These are phyloP conservation scores for Phytopythium vexans DNA, from an alignment of 352 stramenopile species.

Conservation along the genomic window DNA sequence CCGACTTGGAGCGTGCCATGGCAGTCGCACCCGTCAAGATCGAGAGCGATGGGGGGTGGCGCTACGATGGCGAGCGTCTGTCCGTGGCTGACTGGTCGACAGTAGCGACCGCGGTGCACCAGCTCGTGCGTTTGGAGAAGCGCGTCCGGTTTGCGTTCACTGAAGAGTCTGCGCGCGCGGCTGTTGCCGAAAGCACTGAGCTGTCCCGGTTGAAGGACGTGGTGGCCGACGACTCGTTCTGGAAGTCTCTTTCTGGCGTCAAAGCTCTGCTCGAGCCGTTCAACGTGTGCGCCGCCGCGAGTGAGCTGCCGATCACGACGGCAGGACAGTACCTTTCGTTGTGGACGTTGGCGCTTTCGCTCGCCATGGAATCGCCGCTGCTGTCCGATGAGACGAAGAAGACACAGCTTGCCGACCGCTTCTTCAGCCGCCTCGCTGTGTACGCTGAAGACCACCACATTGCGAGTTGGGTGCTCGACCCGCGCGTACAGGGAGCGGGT, in stretches of 20 bases:
- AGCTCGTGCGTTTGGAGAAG: slow-evolving; percentile 11
- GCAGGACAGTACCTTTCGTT: slow-evolving; percentile 27
- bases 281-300: slow-evolving; percentile 23
- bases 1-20: slow-evolving; percentile 1
- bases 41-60: no score
- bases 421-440: slow-evolving; percentile 21
- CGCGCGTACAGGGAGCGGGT: slow-evolving; percentile 30
- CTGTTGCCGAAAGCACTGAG: background rate
- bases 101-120: slow-evolving; percentile 19
- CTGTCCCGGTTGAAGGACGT: slow-evolving; percentile 14
- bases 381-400: slow-evolving; percentile 13
- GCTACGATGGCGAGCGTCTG: no score
- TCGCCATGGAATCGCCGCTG: slow-evolving; percentile 21
- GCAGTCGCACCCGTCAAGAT: background rate
- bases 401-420: slow-evolving; percentile 13
- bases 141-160: slow-evolving; percentile 18
- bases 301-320: slow-evolving; percentile 24
- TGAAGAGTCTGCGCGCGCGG: slow-evolving; percentile 4
- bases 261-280: slow-evolving; percentile 20
- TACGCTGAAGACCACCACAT: slow-evolving; percentile 37
- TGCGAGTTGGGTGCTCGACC: slow-evolving; percentile 30
- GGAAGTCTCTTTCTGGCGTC: slow-evolving; percentile 17
- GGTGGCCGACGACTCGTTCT: slow-evolving; percentile 14
- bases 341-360: slow-evolving; percentile 33
- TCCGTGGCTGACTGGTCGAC: background rate